Conservation (phyloP, 2,329 filamentous ascomycete species). For the Graphilbum fragrans region DNA sequence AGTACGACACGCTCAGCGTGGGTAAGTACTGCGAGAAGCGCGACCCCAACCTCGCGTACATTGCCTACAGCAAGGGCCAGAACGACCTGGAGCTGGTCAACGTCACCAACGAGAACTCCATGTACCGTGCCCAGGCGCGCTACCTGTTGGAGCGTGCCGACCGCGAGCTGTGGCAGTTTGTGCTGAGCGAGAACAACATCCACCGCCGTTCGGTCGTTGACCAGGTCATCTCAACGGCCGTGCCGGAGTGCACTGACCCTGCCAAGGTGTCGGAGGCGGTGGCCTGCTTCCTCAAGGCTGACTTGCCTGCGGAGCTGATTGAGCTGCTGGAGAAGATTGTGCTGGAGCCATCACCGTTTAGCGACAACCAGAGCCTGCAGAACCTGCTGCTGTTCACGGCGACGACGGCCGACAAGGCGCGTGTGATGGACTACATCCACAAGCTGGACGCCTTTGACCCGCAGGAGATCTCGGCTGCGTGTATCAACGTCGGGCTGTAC, state of each 20-base stretch:
- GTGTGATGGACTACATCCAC: conserved; percentile 94
- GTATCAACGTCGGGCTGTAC: conserved; percentile 86
- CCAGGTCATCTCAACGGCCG: conserved; percentile 90
- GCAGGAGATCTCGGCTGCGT: conserved; percentile 84
- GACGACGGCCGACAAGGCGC: conserved; percentile 88
- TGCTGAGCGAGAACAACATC: conserved; percentile 90
- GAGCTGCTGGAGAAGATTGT: conserved; percentile 99
- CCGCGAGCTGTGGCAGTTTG: conserved; percentile 84
- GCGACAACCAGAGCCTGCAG: conserved; percentile 91
- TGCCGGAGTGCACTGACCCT: conserved; percentile 84
- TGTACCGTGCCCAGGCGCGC: conserved; percentile 96
- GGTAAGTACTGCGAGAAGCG: conserved; percentile 99
- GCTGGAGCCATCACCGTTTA: conserved; percentile 97
- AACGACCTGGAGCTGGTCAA: conserved; percentile 95
- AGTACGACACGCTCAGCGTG: conserved; percentile 83
- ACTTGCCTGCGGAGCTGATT: conserved; percentile 87
- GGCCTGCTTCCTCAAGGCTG: conserved; percentile 79
- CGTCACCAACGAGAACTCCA: conserved; percentile 98
- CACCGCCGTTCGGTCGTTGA: conserved; percentile 89
- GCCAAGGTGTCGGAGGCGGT: conserved; percentile 93
- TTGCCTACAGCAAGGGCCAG: conserved; percentile 91
- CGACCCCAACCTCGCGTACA: conserved; percentile 88
- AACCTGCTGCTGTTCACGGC: conserved; percentile 95
- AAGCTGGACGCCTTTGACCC: conserved; percentile 80
- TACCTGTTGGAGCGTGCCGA: conserved; percentile 90